phyloP scores from a whole-genome alignment of 768 basidiomycete genomes.

The Boletus vermiculosoides region DNA sequence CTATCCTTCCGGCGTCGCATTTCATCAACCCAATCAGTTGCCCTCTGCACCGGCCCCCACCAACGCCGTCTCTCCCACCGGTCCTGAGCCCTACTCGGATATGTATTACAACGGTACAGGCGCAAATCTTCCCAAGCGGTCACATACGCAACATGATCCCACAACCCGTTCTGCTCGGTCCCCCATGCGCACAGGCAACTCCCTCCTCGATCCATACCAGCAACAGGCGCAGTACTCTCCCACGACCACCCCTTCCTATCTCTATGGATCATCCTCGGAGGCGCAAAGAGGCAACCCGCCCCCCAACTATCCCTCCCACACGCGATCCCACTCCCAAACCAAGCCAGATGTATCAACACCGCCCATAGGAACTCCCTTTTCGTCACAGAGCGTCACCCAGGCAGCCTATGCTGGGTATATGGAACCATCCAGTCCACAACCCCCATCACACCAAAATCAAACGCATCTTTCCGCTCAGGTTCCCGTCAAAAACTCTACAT shows the following conservation, averaged over 20 bases:
- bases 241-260: conserved; percentile 46
- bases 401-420: conserved; percentile 51
- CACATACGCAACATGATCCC: conserved; percentile 54
- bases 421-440: conserved; percentile 66
- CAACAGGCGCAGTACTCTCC: conserved; percentile 66
- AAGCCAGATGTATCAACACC: conserved; percentile 54
- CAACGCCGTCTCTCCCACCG: conserved; percentile 37
- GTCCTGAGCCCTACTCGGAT: conserved; percentile 52
- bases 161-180: conserved; percentile 54
- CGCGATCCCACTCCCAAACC: conserved; percentile 55
- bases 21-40: conserved; percentile 50
- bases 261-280: conserved; percentile 38
- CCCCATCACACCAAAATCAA: conserved; percentile 46
- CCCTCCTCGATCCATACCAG: conserved; percentile 68
- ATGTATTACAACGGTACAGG: conserved; percentile 58
- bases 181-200: conserved; percentile 56
- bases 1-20: conserved; percentile 57
- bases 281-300: conserved; percentile 42
- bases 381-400: conserved; percentile 48
- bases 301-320: conserved; percentile 52
- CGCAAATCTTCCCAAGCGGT: conserved; percentile 52
- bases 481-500: conserved; percentile 53
- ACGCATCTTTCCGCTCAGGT: conserved; percentile 50
- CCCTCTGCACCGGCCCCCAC: conserved; percentile 32
- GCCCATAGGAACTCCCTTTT: conserved; percentile 49